Evolutionary conservation across 2,329 filamentous ascomycete genomes (phyloP).

Genomic region (Monilinia vaccinii-corymbosi): DNA sequence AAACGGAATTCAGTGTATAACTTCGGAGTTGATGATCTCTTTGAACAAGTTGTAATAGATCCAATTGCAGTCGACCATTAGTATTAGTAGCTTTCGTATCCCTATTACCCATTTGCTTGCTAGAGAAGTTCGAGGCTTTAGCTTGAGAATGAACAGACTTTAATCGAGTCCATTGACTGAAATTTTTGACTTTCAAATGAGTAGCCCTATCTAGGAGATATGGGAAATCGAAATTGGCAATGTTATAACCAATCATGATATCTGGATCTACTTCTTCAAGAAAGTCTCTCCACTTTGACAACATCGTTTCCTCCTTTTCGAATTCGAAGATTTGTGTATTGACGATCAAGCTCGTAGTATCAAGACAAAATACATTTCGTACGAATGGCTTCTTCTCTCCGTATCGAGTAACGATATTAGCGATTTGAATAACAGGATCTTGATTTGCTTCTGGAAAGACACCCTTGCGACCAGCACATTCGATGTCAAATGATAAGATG

Average conservation of each 20-base stretch:
- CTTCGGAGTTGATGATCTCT: constrained; percentile 91
- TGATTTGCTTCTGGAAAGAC: constrained; percentile 89
- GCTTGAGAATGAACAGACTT: constrained; percentile 60
- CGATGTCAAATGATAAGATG: constrained; percentile 94
- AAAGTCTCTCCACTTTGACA: constrained; percentile 88
- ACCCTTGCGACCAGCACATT: constrained; percentile 94
- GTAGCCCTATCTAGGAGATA: constrained; percentile 85
- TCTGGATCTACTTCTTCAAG: constrained; percentile 86
- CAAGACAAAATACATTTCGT: constrained; percentile 90
- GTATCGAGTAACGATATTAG: constrained; percentile 88
- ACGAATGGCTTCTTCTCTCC: constrained; percentile 95
- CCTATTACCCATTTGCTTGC: constrained; percentile 96
- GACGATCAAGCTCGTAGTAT: constrained; percentile 86
- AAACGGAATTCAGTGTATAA: constrained; percentile 96
- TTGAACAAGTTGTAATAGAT: constrained; percentile 90
- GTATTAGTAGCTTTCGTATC: constrained; percentile 93
- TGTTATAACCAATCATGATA: constrained; percentile 98
- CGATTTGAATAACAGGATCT: constrained; percentile 96
- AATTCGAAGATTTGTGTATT: constrained; percentile 89
- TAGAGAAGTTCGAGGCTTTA: constrained; percentile 80
- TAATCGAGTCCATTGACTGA: constrained; percentile 82
- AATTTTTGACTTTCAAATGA: constrained; percentile 68
- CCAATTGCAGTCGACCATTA: constrained; percentile 84
- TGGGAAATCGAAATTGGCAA: constrained; percentile 96
- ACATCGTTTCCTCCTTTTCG: constrained; percentile 74